Evolutionary conservation across 2,329 filamentous ascomycete species (phyloP).

Genomic region (Cytospora schulzeri): DNA sequence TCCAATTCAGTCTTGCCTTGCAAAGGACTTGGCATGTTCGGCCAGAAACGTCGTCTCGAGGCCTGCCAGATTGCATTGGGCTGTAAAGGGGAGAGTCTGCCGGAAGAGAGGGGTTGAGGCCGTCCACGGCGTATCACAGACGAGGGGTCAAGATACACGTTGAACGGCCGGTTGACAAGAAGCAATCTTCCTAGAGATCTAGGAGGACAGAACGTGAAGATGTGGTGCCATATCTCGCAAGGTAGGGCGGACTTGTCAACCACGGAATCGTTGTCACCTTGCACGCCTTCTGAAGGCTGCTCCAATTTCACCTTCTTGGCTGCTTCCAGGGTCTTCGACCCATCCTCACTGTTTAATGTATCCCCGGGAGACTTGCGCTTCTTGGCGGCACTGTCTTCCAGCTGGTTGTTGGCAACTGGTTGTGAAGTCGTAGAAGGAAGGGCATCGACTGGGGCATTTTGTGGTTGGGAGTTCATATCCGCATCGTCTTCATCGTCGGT

Average conservation of each 20-base stretch:
- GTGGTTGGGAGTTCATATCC: constrained; percentile 4
- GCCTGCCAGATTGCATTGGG: constrained; percentile 71
- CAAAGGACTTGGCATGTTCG: constrained; percentile 70
- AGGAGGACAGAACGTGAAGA: constrained; percentile 69
- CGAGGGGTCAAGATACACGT: constrained; percentile 57
- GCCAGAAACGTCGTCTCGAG: constrained; percentile 66
- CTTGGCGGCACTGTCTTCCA: constrained; percentile 32
- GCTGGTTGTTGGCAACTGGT: constrained; percentile 23
- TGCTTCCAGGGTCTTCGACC: constrained; percentile 8
- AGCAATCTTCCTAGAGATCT: constrained; percentile 65
- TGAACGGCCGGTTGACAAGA: constrained; percentile 68
- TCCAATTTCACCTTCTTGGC: constrained; percentile 37
- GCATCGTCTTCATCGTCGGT: constrained; percentile 36
- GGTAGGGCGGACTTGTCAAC: constrained; percentile 46
- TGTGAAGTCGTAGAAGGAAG: constrained; percentile 19
- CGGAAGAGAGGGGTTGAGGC: constrained; percentile 39
- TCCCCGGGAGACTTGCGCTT: constrained; percentile 35
- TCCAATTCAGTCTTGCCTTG: constrained; percentile 66
- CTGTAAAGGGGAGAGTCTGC: constrained; percentile 43
- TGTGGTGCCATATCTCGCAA: constrained; percentile 68
- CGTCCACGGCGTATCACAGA: constrained; percentile 36
- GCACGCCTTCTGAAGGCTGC: constrained; percentile 13
- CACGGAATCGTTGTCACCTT: constrained; percentile 14
- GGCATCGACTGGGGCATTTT: constrained; percentile 2
- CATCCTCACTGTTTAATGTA: constrained; percentile 11